Percentiles rank a stretch among this genome's conserved stretches.
Conservation (phyloP, 2,329 filamentous ascomycete species). For the Dryadomyces quercus-mongolicae region DNA sequence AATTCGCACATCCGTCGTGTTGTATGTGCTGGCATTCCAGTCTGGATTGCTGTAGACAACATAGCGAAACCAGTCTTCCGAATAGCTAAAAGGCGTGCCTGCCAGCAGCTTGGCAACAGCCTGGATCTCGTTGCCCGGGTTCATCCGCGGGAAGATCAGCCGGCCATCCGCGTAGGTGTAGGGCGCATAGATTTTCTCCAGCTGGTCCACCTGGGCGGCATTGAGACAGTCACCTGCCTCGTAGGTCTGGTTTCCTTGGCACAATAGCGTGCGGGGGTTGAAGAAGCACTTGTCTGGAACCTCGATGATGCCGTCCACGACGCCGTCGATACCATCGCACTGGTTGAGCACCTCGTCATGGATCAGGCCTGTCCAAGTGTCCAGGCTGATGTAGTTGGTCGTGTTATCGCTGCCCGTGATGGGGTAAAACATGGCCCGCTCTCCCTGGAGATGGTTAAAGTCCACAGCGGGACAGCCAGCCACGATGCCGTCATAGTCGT, state of each 20-base stretch:
- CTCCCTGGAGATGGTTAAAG: conserved; percentile 21
- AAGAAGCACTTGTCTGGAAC: conserved; percentile 6
- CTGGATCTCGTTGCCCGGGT: conserved; percentile 31
- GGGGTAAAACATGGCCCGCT: conserved; percentile 31
- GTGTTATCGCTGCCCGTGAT: conserved; percentile 18
- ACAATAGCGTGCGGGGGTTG: conserved; percentile 2
- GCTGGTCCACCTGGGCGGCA: conserved; percentile 1
- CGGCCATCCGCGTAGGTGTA: conserved; percentile 21
- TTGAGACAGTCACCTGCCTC: conserved; percentile 1
- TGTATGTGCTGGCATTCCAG: conserved; percentile 27
- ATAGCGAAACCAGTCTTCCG: conserved; percentile 34
- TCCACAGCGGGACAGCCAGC: conserved; percentile 32
- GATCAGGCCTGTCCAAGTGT: conserved; percentile 5
- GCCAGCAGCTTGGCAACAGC: conserved; percentile 24
- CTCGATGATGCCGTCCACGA: conserved; percentile 7
- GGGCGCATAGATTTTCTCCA: conserved; percentile 3
- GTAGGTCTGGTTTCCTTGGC: not conserved
- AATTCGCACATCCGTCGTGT: conserved; percentile 21
- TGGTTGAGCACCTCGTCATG: conserved; percentile 6
- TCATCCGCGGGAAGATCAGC: conserved; percentile 36
- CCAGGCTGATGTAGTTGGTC: conserved; percentile 1
- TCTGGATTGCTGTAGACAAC: conserved; percentile 31
- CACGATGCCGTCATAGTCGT: conserved; percentile 46
- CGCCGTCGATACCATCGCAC: conserved; percentile 8
- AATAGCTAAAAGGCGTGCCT: conserved; percentile 28